Percentiles rank a stretch among this genome's conserved stretches.
Conservation (phyloP, 2,329 filamentous ascomycete species). For the Penicillium sclerotiorum region DNA sequence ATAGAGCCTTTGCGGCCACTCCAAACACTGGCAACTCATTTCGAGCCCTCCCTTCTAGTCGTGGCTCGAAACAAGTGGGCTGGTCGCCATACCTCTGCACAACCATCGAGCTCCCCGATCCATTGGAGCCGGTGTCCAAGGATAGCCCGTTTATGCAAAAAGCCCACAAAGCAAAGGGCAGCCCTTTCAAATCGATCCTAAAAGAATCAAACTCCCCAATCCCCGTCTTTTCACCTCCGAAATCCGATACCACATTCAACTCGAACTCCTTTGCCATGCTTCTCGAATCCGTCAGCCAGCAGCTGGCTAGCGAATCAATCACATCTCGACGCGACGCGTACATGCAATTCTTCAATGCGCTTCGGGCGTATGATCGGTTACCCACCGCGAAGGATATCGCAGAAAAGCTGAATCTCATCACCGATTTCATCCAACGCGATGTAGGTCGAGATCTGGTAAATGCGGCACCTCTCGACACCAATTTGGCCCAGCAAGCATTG, state of each 20-base stretch:
- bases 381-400: constrained; percentile 73
- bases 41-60: constrained; percentile 37
- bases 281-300: constrained; percentile 80
- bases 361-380: constrained; percentile 80
- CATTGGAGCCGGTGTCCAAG: constrained; percentile 28
- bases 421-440: constrained; percentile 83
- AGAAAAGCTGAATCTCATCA: constrained; percentile 74
- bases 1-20: constrained; percentile 47
- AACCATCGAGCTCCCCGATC: constrained; percentile 48
- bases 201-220: constrained; percentile 62
- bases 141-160: constrained; percentile 3
- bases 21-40: constrained; percentile 43
- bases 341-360: constrained; percentile 70
- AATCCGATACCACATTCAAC: constrained; percentile 51
- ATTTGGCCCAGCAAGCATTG: constrained; percentile 75
- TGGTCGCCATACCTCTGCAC: constrained; percentile 63
- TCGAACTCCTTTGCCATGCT: constrained; percentile 71
- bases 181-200: constrained; percentile 74
- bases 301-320: constrained; percentile 74
- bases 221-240: constrained; percentile 42
- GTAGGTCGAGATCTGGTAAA: constrained; percentile 63
- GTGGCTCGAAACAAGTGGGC: constrained; percentile 61
- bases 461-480: constrained; percentile 62
- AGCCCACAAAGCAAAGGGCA: constrained; percentile 33
- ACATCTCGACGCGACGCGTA: constrained; percentile 83